Conservation (phyloP, 2,329 filamentous ascomycete genomes). For the Emergomyces pasteurianus region DNA sequence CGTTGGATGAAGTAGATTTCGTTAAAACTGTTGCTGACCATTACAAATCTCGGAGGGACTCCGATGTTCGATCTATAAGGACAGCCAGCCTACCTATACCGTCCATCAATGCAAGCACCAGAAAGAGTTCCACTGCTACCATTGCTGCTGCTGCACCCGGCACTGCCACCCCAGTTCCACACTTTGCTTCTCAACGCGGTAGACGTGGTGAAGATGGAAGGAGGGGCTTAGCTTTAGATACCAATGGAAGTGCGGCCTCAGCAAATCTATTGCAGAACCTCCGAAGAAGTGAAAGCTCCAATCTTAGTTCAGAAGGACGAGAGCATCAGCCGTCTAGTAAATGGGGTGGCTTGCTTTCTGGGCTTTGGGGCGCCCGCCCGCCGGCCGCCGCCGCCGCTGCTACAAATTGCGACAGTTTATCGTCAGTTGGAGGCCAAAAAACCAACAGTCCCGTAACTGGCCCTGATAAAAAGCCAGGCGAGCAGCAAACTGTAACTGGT, state of each 20-base stretch:
- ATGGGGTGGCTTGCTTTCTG: conserved; percentile 46
- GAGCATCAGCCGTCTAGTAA: conserved; percentile 37
- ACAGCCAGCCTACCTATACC: conserved; percentile 35
- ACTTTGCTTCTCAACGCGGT: conserved; percentile 37
- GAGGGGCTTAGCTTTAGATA: conserved; percentile 14
- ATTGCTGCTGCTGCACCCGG: conserved; percentile 42
- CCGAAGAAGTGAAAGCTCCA: conserved; percentile 41
- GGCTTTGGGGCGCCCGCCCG: conserved; percentile 42
- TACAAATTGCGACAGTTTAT: conserved; percentile 20
- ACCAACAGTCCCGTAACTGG: background rate
- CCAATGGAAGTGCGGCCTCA: conserved; percentile 38
- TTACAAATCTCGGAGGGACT: conserved; percentile 24
- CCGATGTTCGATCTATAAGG: conserved; percentile 33
- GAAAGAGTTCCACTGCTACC: conserved; percentile 39
- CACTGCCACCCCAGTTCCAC: conserved; percentile 39
- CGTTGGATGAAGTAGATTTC: conserved; percentile 23
- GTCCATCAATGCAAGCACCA: conserved; percentile 26
- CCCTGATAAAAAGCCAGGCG: background rate
- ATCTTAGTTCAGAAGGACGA: conserved; percentile 33
- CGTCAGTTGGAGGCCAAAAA: conserved; percentile 4
- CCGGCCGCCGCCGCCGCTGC: conserved; percentile 40
- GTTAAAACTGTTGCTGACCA: conserved; percentile 14
- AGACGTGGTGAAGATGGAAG: conserved; percentile 4
- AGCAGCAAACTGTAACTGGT: background rate
- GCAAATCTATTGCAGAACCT: conserved; percentile 43